Percentiles rank a stretch among this genome's conserved stretches.
Evolutionary conservation across 2,329 filamentous ascomycete genomes (phyloP).

Genomic region (Colletotrichum lentis): DNA sequence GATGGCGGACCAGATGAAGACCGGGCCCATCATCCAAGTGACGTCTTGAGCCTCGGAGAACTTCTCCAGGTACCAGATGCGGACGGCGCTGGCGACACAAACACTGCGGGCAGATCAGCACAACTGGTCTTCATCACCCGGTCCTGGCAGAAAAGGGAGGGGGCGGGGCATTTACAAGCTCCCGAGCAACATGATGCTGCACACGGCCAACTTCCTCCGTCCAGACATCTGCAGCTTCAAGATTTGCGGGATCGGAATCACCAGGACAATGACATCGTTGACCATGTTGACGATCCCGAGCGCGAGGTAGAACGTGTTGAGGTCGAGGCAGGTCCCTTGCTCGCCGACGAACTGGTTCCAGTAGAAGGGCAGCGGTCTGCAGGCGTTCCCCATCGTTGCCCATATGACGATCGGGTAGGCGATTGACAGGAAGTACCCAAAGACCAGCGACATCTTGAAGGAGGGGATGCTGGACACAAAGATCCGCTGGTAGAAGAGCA

Average conservation of each 20-base stretch:
- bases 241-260: constrained; percentile 34
- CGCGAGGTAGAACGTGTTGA: constrained; percentile 29
- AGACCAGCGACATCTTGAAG: constrained; percentile 12
- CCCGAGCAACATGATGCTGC: constrained; percentile 32
- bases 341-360: constrained; percentile 36
- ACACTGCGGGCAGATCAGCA: background rate
- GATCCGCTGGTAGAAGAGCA: constrained; percentile 37
- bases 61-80: constrained; percentile 23
- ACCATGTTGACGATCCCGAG: constrained; percentile 34
- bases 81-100: constrained; percentile 28
- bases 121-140: background rate
- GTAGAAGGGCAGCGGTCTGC: constrained; percentile 30
- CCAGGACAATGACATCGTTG: constrained; percentile 34
- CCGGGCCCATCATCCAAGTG: constrained; percentile 36
- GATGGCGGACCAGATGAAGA: constrained; percentile 51
- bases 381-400: constrained; percentile 32
- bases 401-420: constrained; percentile 35
- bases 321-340: constrained; percentile 15
- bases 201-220: constrained; percentile 30
- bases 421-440: constrained; percentile 23
- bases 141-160: background rate
- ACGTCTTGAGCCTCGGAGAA: constrained; percentile 29
- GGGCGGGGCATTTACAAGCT: constrained; percentile 22
- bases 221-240: constrained; percentile 34
- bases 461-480: constrained; percentile 15